phyloP scores from a whole-genome alignment of 495 filamentous ascomycete genomes.

The Geopyxis carbonaria region DNA sequence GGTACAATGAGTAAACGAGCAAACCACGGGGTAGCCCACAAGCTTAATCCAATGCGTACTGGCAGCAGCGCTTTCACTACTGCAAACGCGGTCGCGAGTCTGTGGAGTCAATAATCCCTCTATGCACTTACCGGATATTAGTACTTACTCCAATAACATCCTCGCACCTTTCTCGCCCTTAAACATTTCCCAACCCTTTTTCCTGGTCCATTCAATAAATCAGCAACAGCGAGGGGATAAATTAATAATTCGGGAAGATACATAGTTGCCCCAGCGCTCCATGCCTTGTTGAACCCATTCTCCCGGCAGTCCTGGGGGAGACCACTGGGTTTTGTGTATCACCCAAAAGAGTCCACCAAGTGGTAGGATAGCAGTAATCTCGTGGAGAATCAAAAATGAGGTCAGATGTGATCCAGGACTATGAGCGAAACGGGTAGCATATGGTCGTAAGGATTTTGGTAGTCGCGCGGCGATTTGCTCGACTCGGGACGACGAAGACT shows the following conservation, averaged over 20 bases:
- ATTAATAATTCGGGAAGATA: conserved; percentile 24
- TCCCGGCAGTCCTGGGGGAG: conserved; percentile 15
- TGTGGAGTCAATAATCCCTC: conserved; percentile 41
- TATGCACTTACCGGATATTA: conserved; percentile 23
- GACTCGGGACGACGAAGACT: no score
- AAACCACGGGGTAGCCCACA: conserved; percentile 92
- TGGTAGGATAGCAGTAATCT: conserved; percentile 71
- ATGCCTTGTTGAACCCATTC: conserved; percentile 15
- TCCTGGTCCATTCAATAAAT: conserved; percentile 9
- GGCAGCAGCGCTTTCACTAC: conserved; percentile 74
- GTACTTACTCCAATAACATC: conserved; percentile 26
- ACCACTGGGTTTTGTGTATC: conserved; percentile 49
- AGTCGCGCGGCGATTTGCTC: conserved; percentile 24
- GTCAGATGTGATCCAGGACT: conserved; percentile 70
- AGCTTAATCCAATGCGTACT: conserved; percentile 51
- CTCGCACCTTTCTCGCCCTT: conserved; percentile 16
- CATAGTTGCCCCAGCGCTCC: conserved; percentile 20
- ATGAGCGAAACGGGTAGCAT: conserved; percentile 47
- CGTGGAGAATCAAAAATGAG: conserved; percentile 80
- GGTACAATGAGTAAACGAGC: no score
- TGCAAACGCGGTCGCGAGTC: conserved; percentile 72
- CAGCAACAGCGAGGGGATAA: conserved; percentile 26
- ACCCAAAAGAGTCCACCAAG: conserved; percentile 52
- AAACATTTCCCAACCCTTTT: conserved; percentile 14
- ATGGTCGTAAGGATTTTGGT: conserved; percentile 43